phyloP scores from a whole-genome alignment of 441 rosid genomes.

The Raphanus hybrid region DNA sequence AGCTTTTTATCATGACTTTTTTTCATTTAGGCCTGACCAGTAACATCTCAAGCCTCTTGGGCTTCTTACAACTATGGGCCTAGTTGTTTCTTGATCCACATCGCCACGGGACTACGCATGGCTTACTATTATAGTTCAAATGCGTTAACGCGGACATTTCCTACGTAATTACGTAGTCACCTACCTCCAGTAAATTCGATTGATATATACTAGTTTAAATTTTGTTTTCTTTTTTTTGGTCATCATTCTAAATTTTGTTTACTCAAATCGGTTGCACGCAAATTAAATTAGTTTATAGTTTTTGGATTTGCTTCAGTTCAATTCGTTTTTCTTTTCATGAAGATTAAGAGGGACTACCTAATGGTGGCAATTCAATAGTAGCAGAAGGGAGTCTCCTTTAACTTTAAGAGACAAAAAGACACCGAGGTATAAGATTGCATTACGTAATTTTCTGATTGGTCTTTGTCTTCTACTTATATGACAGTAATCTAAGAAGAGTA shows the following conservation, averaged over 20 bases:
- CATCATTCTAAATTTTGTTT: not conserved
- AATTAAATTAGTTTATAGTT: not conserved
- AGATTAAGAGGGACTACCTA: not conserved
- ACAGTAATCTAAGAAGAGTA: slow-evolving; percentile 23
- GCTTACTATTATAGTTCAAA: not conserved
- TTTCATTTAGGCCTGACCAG: not conserved
- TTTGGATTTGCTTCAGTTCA: not conserved
- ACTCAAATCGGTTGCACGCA: not conserved
- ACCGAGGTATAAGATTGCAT: slow-evolving; percentile 17
- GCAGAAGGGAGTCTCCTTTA: not conserved
- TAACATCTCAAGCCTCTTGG: not conserved
- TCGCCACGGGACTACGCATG: not conserved
- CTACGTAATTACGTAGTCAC: not conserved
- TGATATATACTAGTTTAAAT: not conserved
- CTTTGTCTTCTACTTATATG: slow-evolving; percentile 25
- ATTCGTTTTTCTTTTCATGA: not conserved
- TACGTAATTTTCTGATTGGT: slow-evolving; percentile 14
- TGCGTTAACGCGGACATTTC: not conserved
- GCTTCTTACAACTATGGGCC: slow-evolving; percentile 11
- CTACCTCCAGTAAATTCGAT: not conserved
- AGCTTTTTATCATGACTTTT: not conserved
- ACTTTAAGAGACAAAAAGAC: not conserved
- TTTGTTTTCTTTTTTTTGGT: no score
- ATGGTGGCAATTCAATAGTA: not conserved
- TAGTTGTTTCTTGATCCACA: not conserved